Evolutionary conservation across 768 basidiomycete species (phyloP).

Genomic region (Hygrocybe coccinea): DNA sequence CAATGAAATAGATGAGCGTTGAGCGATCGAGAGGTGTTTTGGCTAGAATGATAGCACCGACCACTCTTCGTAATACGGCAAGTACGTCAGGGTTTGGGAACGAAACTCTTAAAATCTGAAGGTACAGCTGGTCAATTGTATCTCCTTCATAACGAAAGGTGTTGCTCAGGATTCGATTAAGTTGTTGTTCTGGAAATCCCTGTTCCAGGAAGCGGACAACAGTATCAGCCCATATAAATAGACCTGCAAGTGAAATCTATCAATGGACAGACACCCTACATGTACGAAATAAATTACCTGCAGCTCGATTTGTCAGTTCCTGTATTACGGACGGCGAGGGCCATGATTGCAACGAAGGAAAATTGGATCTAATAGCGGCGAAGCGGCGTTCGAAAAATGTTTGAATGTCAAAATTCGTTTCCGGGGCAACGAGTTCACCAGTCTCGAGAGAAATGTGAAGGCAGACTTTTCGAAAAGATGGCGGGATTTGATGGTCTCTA

Average conservation of each 20-base stretch:
- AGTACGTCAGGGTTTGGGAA: neutral
- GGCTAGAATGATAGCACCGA: neutral
- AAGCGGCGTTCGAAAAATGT: slow-evolving; percentile 1
- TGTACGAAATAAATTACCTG: slow-evolving; percentile 7
- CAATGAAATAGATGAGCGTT: neutral
- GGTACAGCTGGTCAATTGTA: neutral
- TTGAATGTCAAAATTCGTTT: neutral
- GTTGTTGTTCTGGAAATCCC: neutral
- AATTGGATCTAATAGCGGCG: neutral
- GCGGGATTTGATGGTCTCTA: neutral
- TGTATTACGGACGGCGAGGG: slow-evolving; percentile 4
- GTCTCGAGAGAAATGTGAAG: neutral
- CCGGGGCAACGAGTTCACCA: neutral
- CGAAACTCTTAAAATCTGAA: neutral
- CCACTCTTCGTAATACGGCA: neutral
- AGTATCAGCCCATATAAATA: neutral
- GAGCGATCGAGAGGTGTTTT: neutral
- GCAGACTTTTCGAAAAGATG: neutral
- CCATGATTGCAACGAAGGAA: neutral
- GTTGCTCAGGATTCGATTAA: neutral
- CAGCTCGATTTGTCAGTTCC: slow-evolving; percentile 13
- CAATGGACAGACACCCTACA: too few species aligned
- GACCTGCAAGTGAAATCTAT: too few species aligned
- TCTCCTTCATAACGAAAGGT: neutral
- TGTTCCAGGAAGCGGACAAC: slow-evolving; percentile 1